Base-by-base conservation (phyloP, 805 yeast genomes). In the Wickerhamomyces ciferrii region DNA sequence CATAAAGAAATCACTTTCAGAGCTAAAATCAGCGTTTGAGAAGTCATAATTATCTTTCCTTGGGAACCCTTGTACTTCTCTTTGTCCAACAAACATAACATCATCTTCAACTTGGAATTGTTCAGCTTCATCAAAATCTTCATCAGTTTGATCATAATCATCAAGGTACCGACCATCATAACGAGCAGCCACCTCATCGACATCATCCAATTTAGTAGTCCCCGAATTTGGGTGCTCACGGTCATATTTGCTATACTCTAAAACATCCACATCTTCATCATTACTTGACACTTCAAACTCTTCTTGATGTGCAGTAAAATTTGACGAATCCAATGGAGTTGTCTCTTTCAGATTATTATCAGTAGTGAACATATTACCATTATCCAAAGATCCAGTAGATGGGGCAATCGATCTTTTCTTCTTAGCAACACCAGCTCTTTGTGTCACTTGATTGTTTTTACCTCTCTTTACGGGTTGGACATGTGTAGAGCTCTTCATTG, bases 361-460 rank as follows among this genome's bases (percentile, higher is more conserved):
- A 2, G 50, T 43, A 9, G 53, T 50, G 43, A 48, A 48, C 1
- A 47, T 18, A 4, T 43, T 29, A 14, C 38, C 43, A 25, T 27
- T 38, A 15, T 15, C 7, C 7, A 31, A n/a, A 14, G 7, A 10
- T 8, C 15, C 4, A 15, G 11, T 18, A 31, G 5, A 21, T 10
- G 32, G 35, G n/a, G 15, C 9, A 11, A 31, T 43, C 15, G 24
- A 10, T 23, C 32, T 27, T 31, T 25, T 32, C 31, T 40, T 47
- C 51, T 29, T 48, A 52, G 63, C 63, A 15, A 58, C 46, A 7
- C 63, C 63, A 40, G 45, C 39, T 13, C 56, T 48, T 14, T 20
- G 25, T 5, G 45, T 39, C n/a, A 42, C 47, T 8, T 25, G 34
- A 2, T 39, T 19, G 11, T 35, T 20, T 29, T 11, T 36, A n/a